Percentiles rank a stretch among this genome's conserved stretches.
Evolutionary conservation across 495 filamentous ascomycete species (phyloP).

Genomic region (Evernia prunastri): DNA sequence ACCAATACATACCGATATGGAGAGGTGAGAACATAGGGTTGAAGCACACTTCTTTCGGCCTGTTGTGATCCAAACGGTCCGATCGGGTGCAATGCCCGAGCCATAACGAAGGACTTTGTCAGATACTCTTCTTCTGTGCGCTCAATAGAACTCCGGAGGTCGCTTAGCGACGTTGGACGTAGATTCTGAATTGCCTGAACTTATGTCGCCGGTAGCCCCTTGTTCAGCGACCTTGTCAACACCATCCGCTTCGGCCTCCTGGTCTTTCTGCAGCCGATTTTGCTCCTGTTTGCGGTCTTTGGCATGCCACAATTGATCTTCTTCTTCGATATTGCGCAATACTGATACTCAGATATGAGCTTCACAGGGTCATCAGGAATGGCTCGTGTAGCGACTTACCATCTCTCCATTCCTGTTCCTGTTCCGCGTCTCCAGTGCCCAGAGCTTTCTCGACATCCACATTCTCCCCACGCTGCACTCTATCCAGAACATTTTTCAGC

Average conservation of each 20-base stretch:
- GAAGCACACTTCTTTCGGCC: not conserved
- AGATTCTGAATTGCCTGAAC: not conserved
- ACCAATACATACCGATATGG: not conserved
- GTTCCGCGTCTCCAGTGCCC: slow-evolving; percentile 68
- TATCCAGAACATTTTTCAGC: slow-evolving; percentile 75
- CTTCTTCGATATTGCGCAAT: slow-evolving; percentile 71
- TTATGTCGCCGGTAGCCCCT: not conserved
- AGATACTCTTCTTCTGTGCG: not conserved
- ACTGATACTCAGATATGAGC: slow-evolving; percentile 42
- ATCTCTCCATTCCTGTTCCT: slow-evolving; percentile 85
- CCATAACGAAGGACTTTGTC: not conserved
- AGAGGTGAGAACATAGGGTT: not conserved
- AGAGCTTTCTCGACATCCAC: slow-evolving; percentile 82
- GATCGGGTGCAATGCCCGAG: not conserved
- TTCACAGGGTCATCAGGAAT: slow-evolving; percentile 3
- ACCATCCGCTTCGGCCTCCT: slow-evolving; percentile 13
- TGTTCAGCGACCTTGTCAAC: slow-evolving; percentile 1
- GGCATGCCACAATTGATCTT: slow-evolving; percentile 57
- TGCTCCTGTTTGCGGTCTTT: slow-evolving; percentile 32
- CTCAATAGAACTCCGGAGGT: slow-evolving; percentile 12
- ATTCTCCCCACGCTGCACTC: slow-evolving; percentile 74
- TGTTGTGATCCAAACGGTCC: not conserved
- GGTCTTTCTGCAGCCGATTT: slow-evolving; percentile 28
- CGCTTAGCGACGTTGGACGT: not conserved
- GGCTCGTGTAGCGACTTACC: slow-evolving; percentile 40